Evolutionary conservation across 805 yeast species (phyloP).

Genomic region (Kodamaea sagamina): DNA sequence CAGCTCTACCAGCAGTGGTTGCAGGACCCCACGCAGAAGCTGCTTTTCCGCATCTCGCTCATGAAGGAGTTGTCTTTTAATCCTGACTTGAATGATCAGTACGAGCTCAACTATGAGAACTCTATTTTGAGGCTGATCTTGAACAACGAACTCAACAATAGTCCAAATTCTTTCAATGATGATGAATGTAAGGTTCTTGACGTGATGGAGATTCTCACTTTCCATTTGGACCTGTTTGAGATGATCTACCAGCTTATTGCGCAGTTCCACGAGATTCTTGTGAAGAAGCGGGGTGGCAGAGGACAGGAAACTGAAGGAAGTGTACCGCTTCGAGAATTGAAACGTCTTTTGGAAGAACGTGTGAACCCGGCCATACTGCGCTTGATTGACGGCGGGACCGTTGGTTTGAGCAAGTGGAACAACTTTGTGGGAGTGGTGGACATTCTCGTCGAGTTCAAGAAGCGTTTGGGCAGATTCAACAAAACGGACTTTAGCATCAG

Average conservation of each 20-base stretch:
- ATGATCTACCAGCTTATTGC: conserved; percentile 7
- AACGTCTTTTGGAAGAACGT: conserved; percentile 3
- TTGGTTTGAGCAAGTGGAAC: conserved; percentile 11
- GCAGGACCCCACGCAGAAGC: conserved; percentile 3
- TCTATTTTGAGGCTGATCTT: conserved; percentile 17
- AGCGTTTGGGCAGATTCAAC: conserved; percentile 2
- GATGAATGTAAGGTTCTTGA: conserved; percentile 20
- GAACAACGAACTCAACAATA: conserved; percentile 16
- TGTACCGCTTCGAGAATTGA: neutral
- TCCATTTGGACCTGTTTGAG: conserved; percentile 18
- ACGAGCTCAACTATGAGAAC: conserved; percentile 19
- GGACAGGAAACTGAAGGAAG: neutral
- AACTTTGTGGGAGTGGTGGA: conserved; percentile 1
- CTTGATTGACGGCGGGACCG: conserved; percentile 13
- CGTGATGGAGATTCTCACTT: conserved; percentile 19
- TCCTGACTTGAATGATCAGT: conserved; percentile 15
- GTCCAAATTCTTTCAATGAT: conserved; percentile 19
- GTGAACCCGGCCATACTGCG: conserved; percentile 1
- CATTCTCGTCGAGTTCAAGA: conserved; percentile 6
- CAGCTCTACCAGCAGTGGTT: conserved; percentile 7
- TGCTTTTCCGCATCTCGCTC: conserved; percentile 11
- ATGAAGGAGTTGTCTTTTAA: conserved; percentile 14
- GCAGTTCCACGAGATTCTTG: conserved; percentile 7
- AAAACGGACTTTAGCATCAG: neutral
- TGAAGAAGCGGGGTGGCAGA: too few relatives aligned